Evolutionary conservation across 106 monocot genomes (phyloP).

Genomic region (Phalaenopsis aphrodite): DNA sequence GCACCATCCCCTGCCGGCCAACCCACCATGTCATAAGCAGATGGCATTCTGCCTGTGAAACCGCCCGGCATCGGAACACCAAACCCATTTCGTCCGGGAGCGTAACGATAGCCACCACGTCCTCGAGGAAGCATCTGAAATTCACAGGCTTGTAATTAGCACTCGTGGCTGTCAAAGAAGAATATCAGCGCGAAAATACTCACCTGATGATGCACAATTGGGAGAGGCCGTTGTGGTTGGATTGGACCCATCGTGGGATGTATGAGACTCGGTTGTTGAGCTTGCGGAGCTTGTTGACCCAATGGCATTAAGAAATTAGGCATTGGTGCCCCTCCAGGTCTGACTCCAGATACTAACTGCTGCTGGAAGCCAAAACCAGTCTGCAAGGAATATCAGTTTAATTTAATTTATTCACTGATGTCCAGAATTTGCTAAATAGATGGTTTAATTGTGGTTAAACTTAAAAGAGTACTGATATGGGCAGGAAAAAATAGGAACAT

Average conservation of each 20-base stretch:
- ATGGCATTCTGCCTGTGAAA: constrained; percentile 17
- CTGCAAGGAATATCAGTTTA: not conserved
- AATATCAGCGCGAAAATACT: not conserved
- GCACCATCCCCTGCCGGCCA: constrained; percentile 11
- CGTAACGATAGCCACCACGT: constrained; percentile 38
- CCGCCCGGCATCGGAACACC: constrained; percentile 24
- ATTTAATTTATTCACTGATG: not conserved
- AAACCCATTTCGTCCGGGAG: constrained; percentile 36
- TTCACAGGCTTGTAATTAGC: not conserved
- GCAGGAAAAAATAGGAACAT: not conserved
- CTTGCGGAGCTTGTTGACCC: constrained; percentile 71
- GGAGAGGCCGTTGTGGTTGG: constrained; percentile 61
- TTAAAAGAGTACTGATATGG: not conserved
- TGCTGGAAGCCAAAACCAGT: constrained; percentile 63
- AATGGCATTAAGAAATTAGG: constrained; percentile 72
- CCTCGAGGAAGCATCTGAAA: constrained; percentile 48
- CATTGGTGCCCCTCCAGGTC: constrained; percentile 70
- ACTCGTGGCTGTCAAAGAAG: not conserved
- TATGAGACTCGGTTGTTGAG: constrained; percentile 44
- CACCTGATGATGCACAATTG: constrained; percentile 64
- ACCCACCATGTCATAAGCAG: constrained; percentile 37
- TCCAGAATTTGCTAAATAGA: not conserved
- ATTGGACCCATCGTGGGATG: constrained; percentile 51
- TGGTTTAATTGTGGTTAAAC: not conserved
- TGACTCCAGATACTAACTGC: constrained; percentile 74